These are phyloP conservation scores for Arthrocladium fulminans DNA, from an alignment of 2,329 filamentous ascomycete species.

Conservation along the genomic window DNA sequence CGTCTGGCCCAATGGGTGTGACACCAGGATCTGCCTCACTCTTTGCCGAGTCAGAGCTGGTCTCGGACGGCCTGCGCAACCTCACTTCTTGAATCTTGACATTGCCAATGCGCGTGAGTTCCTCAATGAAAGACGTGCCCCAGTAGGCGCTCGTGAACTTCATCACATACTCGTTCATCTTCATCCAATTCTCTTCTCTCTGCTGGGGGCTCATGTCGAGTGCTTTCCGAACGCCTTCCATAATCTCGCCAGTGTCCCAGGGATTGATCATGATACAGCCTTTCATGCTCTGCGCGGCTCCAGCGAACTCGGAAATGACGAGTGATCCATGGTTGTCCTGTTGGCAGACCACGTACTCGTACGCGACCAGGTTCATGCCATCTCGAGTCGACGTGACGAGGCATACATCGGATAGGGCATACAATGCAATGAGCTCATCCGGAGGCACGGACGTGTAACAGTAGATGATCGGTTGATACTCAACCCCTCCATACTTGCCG, in stretches of 20 bases:
- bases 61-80: conserved; percentile 83
- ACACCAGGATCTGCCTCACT: too few species aligned
- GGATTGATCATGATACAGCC: conserved; percentile 93
- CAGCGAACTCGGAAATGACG: conserved; percentile 94
- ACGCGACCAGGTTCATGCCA: conserved; percentile 97
- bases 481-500: conserved; percentile 86
- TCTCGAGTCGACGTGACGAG: conserved; percentile 92
- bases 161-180: conserved; percentile 88
- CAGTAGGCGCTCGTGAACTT: conserved; percentile 97
- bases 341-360: conserved; percentile 95
- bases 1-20: not conserved
- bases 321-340: conserved; percentile 82
- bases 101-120: conserved; percentile 53
- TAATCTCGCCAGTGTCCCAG: conserved; percentile 95
- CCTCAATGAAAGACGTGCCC: conserved; percentile 84
- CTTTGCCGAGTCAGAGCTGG: not conserved
- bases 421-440: conserved; percentile 87
- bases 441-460: conserved; percentile 93
- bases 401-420: conserved; percentile 84
- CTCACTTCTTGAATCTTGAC: not conserved
- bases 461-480: conserved; percentile 99
- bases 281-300: conserved; percentile 87
- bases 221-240: conserved; percentile 88
- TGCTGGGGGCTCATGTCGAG: conserved; percentile 92
- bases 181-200: conserved; percentile 76